Conservation (phyloP, 2,329 filamentous ascomycete species). For the Pseudopithomyces maydicus region DNA sequence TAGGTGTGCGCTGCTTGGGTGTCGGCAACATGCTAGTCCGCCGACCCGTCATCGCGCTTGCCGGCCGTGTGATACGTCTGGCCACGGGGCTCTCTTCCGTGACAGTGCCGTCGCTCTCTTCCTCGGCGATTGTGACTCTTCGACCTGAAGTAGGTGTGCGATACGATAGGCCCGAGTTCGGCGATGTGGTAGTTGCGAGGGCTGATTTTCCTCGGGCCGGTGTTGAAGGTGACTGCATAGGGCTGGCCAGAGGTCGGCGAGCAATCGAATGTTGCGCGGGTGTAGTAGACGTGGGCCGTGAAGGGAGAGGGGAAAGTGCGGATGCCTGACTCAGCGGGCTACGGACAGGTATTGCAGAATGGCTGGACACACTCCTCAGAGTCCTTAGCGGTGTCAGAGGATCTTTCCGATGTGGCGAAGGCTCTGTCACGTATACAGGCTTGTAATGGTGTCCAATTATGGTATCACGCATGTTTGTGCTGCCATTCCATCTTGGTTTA, state of each 20-base stretch:
- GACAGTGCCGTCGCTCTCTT: constrained; percentile 23
- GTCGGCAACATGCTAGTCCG: constrained; percentile 36
- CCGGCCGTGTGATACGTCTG: constrained; percentile 30
- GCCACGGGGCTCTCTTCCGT: constrained; percentile 37
- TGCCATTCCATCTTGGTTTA: constrained; percentile 48
- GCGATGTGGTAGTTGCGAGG: constrained; percentile 18
- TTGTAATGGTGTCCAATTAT: constrained; percentile 47
- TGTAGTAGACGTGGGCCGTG: constrained; percentile 35
- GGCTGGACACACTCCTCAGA: constrained; percentile 35
- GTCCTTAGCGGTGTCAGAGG: constrained; percentile 19
- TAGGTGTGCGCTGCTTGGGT: constrained; percentile 32
- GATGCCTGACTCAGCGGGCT: constrained; percentile 39
- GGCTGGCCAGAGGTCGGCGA: constrained; percentile 34
- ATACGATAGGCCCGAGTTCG: constrained; percentile 18
- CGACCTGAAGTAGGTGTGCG: constrained; percentile 30
- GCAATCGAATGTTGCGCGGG: constrained; percentile 28
- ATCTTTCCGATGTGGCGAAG: constrained; percentile 38
- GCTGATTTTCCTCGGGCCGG: constrained; percentile 31
- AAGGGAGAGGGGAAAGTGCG: constrained; percentile 28
- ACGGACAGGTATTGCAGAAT: constrained; percentile 42
- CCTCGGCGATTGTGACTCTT: constrained; percentile 25
- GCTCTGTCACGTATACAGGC: constrained; percentile 39
- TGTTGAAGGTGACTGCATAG: constrained; percentile 38
- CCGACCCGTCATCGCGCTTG: constrained; percentile 37
- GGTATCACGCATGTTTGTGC: constrained; percentile 45